These are phyloP conservation scores for Otatea glauca DNA, from an alignment of 176 grass and related monocot genomes.

Conservation along the genomic window DNA sequence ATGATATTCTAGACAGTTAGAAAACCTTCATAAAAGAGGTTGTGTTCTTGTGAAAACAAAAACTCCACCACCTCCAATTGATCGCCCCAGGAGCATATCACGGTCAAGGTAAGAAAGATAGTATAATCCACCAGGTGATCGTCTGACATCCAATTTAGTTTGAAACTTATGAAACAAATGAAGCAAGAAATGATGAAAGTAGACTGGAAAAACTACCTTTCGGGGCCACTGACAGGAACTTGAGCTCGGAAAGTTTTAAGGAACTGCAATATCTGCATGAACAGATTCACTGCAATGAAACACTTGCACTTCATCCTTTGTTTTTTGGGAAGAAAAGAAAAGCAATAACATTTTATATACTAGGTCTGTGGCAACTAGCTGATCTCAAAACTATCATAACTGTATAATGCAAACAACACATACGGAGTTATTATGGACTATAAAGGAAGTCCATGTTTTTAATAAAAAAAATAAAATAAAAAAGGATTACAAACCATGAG, in stretches of 20 bases:
- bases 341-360: neutral
- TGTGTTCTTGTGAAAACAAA: constrained; percentile 94
- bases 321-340: constrained; percentile 5
- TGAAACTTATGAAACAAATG: constrained; percentile 22
- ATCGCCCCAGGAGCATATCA: constrained; percentile 90
- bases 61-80: constrained; percentile 76
- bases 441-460: neutral
- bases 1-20: constrained; percentile 10
- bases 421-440: neutral
- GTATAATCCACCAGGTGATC: constrained; percentile 90
- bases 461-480: neutral
- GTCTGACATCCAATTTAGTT: constrained; percentile 53
- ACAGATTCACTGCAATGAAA: too few relatives aligned
- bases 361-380: neutral
- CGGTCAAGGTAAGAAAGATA: constrained; percentile 90
- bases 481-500: neutral
- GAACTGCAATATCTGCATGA: constrained; percentile 86
- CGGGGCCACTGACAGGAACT: constrained; percentile 66
- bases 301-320: neutral
- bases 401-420: neutral
- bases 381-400: constrained; percentile 25
- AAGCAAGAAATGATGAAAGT: neutral
- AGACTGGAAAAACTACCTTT: constrained; percentile 56
- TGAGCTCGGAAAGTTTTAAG: constrained; percentile 83
- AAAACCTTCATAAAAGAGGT: constrained; percentile 61